Evolutionary conservation across 441 rosid genomes (phyloP).

Genomic region (Gossypium trilobum): DNA sequence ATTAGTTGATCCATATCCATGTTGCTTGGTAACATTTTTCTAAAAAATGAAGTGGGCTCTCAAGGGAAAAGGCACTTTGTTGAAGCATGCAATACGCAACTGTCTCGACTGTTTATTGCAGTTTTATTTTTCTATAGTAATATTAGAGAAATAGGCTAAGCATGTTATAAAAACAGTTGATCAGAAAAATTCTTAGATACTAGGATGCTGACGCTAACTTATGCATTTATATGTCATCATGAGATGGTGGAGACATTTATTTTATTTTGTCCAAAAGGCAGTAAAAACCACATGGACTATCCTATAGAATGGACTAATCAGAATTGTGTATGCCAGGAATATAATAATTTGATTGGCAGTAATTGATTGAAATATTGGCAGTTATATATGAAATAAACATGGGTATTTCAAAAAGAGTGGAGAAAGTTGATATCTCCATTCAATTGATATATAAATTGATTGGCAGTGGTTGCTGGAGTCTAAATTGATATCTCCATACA

Average conservation of each 20-base stretch:
- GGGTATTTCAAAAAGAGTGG: neutral
- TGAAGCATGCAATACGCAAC: neutral
- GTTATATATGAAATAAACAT: neutral
- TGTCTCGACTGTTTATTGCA: neutral
- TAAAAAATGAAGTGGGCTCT: neutral
- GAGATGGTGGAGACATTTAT: neutral
- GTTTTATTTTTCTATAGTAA: neutral
- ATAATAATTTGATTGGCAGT: neutral
- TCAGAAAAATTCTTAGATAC: neutral
- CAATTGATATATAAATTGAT: slow-evolving; percentile 16
- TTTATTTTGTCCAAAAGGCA: neutral
- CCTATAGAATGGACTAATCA: neutral
- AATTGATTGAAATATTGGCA: neutral
- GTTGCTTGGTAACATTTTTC: neutral
- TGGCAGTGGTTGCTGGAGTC: slow-evolving; percentile 9
- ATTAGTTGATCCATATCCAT: neutral
- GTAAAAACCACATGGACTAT: neutral
- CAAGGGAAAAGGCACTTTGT: neutral
- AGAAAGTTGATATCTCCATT: slow-evolving; percentile 17
- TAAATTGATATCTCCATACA: slow-evolving; percentile 27
- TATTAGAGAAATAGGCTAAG: neutral
- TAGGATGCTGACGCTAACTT: slow-evolving; percentile 4
- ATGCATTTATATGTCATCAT: neutral
- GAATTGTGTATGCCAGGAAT: neutral
- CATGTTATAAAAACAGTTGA: neutral